Evolutionary conservation across 108 stramenopile genomes (phyloP).

Genomic region (Cyclotella sp.): DNA sequence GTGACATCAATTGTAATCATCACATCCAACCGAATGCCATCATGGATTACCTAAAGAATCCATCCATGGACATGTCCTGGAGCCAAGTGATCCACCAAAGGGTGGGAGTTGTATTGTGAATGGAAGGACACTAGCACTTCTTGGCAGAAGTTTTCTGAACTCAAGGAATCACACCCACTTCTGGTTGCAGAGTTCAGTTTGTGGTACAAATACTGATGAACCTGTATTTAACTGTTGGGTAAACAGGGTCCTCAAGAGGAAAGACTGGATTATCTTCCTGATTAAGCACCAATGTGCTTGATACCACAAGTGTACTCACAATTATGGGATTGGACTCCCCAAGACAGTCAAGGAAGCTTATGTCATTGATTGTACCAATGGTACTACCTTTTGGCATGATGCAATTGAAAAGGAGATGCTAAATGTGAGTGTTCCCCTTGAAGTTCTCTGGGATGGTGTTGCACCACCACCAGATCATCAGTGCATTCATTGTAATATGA

Average conservation of each 20-base stretch:
- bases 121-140: not conserved
- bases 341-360: conserved; percentile 33
- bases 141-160: conserved; percentile 22
- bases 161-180: conserved; percentile 44
- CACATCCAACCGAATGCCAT: too few relatives aligned
- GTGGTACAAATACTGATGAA: conserved; percentile 15
- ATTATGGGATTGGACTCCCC: conserved; percentile 43
- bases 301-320: conserved; percentile 8
- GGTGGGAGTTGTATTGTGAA: not conserved
- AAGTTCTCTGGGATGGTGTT: not conserved
- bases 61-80: too few relatives aligned
- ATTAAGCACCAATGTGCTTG: not conserved
- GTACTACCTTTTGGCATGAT: conserved; percentile 36
- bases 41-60: too few relatives aligned
- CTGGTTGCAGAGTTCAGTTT: conserved; percentile 36
- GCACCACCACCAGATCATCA: not conserved
- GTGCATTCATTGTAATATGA: not conserved
- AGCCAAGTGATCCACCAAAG: not conserved
- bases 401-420: conserved; percentile 42
- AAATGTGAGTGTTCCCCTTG: not conserved
- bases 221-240: conserved; percentile 31
- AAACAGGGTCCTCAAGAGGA: not conserved
- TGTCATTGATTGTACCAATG: conserved; percentile 33
- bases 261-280: not conserved
- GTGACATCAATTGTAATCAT: too few relatives aligned